phyloP scores from a whole-genome alignment of 78 protist species.

The Dictyostelium discoideum region DNA sequence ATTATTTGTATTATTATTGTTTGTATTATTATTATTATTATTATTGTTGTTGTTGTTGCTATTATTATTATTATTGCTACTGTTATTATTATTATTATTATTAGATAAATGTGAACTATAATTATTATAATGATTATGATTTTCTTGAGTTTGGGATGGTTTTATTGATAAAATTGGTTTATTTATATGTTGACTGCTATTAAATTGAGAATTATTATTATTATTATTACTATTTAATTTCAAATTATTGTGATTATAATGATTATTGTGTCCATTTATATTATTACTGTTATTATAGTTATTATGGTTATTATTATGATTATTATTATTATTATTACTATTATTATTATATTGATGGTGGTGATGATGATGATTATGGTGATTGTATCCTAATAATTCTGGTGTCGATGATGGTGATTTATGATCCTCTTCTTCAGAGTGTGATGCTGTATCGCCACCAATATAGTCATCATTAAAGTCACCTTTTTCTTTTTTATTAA shows the following conservation, averaged over 20 bases:
- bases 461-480: constrained; percentile 24
- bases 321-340: not conserved
- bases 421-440: constrained; percentile 33
- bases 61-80: too few species aligned
- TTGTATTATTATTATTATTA: not conserved
- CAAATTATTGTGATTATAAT: not conserved
- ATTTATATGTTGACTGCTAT: not conserved
- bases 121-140: not conserved
- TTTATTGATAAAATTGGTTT: constrained; percentile 15
- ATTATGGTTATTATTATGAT: not conserved
- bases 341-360: not conserved
- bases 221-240: not conserved
- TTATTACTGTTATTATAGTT: not conserved
- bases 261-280: not conserved
- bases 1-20: not conserved
- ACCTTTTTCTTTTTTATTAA: constrained; percentile 30
- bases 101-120: not conserved
- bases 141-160: constrained; percentile 1
- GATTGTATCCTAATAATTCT: not conserved
- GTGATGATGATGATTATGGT: not conserved
- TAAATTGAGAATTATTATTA: not conserved
- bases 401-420: constrained; percentile 12
- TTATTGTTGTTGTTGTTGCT: too few species aligned
- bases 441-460: not conserved
- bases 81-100: not conserved